Evolutionary conservation across 2,329 filamentous ascomycete genomes (phyloP).

Genomic region (Fusarium sp.): DNA sequence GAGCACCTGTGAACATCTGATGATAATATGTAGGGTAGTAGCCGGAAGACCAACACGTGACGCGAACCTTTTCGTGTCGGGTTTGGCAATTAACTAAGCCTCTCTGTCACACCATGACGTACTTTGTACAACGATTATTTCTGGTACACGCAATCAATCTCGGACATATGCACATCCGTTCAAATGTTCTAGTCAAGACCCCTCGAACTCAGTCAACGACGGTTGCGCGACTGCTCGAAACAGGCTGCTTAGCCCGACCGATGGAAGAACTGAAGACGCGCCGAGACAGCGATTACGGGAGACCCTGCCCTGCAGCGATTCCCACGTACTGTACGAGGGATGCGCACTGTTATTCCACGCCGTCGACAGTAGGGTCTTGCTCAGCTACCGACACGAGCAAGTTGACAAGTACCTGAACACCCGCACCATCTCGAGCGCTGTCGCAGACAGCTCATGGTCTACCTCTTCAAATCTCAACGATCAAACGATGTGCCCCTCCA

Average conservation of each 20-base stretch:
- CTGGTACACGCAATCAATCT: neutral
- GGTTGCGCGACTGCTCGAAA: neutral
- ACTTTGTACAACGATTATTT: neutral
- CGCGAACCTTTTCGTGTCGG: neutral
- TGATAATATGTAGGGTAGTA: neutral
- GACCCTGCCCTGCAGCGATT: neutral
- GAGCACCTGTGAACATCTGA: neutral
- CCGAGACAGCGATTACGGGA: neutral
- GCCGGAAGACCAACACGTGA: neutral
- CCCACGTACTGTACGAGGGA: too few relatives aligned
- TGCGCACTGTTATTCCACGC: neutral
- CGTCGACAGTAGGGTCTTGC: neutral
- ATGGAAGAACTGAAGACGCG: neutral
- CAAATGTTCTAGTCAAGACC: neutral
- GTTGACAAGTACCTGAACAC: neutral
- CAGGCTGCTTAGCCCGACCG: neutral
- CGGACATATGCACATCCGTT: accelerated
- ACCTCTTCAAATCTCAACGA: too few relatives aligned
- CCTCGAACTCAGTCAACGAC: accelerated
- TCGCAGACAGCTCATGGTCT: neutral
- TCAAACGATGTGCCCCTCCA: neutral
- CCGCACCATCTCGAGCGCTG: neutral
- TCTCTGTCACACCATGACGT: neutral
- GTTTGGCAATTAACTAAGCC: neutral
- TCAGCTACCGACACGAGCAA: neutral